phyloP scores from a whole-genome alignment of 2,329 filamentous ascomycete genomes.

The Fusarium buxicola region DNA sequence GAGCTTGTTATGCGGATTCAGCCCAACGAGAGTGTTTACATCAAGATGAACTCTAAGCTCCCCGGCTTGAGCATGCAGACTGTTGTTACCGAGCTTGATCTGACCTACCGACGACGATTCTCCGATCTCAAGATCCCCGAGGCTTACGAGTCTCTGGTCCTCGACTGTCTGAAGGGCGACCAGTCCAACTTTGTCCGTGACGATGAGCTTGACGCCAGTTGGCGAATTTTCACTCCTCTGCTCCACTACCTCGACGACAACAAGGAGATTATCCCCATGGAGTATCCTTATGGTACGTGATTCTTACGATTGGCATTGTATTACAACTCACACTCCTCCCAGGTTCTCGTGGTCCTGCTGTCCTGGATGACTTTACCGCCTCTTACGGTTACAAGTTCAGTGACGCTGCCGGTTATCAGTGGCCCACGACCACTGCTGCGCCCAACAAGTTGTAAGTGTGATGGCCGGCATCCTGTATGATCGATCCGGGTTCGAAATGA shows the following conservation, averaged over 20 bases:
- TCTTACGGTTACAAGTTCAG: conserved; percentile 99
- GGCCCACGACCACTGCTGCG: conserved; percentile 81
- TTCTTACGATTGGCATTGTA: not conserved
- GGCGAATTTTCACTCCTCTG: conserved; percentile 98
- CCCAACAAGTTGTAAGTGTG: conserved; percentile 82
- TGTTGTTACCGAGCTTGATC: conserved; percentile 96
- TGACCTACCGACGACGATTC: conserved; percentile 98
- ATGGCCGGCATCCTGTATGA: conserved; percentile 28
- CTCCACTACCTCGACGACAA: conserved; percentile 99
- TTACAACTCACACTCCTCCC: conserved; percentile 25
- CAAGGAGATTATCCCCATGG: conserved; percentile 99
- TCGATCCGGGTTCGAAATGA: conserved; percentile 16
- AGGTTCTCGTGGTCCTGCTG: conserved; percentile 96
- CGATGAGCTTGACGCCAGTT: conserved; percentile 95
- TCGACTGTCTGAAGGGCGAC: conserved; percentile 97
- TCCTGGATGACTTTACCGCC: conserved; percentile 97
- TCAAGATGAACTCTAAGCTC: conserved; percentile 99
- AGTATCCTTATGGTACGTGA: conserved; percentile 91
- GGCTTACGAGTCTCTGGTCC: conserved; percentile 96
- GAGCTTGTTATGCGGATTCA: conserved; percentile 99
- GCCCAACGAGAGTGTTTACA: conserved; percentile 99
- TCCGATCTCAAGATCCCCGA: conserved; percentile 99
- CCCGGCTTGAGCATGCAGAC: conserved; percentile 99
- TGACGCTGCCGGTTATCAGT: conserved; percentile 95
- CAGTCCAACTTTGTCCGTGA: conserved; percentile 99